These are phyloP conservation scores for Musa balbisiana DNA, from an alignment of 202 grass and related monocot genomes.

Conservation along the genomic window DNA sequence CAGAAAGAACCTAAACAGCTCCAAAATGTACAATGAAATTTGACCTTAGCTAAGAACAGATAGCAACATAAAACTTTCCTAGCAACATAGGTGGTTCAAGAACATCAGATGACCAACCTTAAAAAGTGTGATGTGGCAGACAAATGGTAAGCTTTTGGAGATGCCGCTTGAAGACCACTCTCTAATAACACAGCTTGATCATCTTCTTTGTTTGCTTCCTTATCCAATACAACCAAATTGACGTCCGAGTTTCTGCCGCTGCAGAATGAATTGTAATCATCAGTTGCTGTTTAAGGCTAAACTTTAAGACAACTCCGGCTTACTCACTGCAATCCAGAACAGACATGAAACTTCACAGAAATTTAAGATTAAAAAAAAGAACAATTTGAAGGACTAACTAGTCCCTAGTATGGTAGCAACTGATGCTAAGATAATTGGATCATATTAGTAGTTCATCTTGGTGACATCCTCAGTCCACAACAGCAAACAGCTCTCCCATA, in stretches of 20 bases:
- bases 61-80: conserved; percentile 20
- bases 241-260: conserved; percentile 70
- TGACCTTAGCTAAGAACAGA: conserved; percentile 21
- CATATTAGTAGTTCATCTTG: too few species aligned
- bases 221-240: conserved; percentile 71
- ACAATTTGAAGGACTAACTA: background rate
- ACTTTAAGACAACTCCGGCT: background rate
- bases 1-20: conserved; percentile 54
- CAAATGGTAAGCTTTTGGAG: conserved; percentile 44
- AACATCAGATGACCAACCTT: conserved; percentile 41
- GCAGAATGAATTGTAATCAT: background rate
- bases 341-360: background rate
- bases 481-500: too few species aligned
- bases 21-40: conserved; percentile 22
- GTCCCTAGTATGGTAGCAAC: background rate
- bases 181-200: conserved; percentile 55
- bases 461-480: too few species aligned
- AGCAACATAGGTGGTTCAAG: background rate
- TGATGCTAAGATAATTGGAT: background rate
- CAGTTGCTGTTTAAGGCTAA: background rate
- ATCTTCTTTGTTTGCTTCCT: conserved; percentile 46
- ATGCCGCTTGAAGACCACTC: conserved; percentile 47
- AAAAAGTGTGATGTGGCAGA: conserved; percentile 56
- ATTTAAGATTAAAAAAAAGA: background rate
- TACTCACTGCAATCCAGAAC: background rate